These are phyloP conservation scores for Trametes sanguinea DNA, from an alignment of 768 basidiomycete species.

Conservation along the genomic window DNA sequence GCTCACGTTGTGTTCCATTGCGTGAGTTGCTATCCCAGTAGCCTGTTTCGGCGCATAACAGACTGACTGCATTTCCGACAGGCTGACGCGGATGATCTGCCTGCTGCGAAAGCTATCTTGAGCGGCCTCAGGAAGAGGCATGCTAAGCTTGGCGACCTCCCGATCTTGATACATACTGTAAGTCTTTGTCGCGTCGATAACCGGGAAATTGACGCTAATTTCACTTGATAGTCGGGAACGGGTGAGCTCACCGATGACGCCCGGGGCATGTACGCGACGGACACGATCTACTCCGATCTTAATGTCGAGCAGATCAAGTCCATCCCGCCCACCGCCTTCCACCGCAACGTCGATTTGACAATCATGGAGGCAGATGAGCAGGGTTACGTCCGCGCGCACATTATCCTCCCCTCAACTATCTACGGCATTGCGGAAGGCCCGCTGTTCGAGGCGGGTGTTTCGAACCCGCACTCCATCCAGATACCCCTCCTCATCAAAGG, in stretches of 20 bases:
- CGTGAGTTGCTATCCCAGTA: conserved; percentile 22
- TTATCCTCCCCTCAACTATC: conserved; percentile 58
- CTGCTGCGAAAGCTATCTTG: conserved; percentile 48
- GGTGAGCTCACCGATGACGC: conserved; percentile 51
- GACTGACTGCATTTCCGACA: neutral
- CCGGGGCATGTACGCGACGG: conserved; percentile 40
- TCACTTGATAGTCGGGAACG: conserved; percentile 23
- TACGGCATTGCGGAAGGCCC: conserved; percentile 53
- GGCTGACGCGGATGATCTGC: conserved; percentile 51
- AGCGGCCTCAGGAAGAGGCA: conserved; percentile 52
- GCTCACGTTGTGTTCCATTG: conserved; percentile 42
- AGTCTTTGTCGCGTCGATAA: too few relatives aligned
- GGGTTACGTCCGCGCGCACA: conserved; percentile 55
- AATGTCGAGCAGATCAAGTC: conserved; percentile 47
- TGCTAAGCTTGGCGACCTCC: conserved; percentile 41
- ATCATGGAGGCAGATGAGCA: conserved; percentile 50
- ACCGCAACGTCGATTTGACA: conserved; percentile 51
- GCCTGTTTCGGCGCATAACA: too few relatives aligned
- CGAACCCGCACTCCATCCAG: conserved; percentile 54
- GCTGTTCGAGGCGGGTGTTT: conserved; percentile 53
- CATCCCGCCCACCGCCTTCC: conserved; percentile 47
- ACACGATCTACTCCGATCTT: conserved; percentile 51
- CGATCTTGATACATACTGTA: conserved; percentile 65
- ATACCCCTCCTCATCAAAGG: conserved; percentile 51
- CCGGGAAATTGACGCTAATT: neutral